Evolutionary conservation across 345 rosid species (phyloP), one percentile per base, ranked within the genome.

Genomic region (Arabis alpina): DNA sequence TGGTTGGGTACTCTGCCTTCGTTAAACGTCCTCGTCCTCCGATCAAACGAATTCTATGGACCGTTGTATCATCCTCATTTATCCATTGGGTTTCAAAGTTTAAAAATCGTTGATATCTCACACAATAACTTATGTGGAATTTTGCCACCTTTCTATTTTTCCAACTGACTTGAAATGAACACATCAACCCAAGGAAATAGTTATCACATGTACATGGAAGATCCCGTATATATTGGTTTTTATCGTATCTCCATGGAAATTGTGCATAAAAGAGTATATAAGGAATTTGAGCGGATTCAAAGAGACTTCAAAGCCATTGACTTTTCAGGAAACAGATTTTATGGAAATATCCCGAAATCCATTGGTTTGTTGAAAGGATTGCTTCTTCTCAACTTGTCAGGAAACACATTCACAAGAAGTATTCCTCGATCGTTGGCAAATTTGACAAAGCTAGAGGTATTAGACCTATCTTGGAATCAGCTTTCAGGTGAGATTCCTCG

Each of bases 41-140:
- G 86, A 8, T 62, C 78, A 2, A 84, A 86, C 54, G 5, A 24
- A 3, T 84, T 86, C 44, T 9, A 71, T 0, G 82, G 86, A 1
- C 2, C 2, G 4, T 61, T 86, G 45, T 50, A 25, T 13, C 72
- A 86, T 72, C 28, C 9, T 6, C 8, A 8, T 0, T 1, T 0
- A 15, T 2, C 23, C 1, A 7, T 13, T 10, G 27, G 42, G 3
- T 81, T 83, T 83, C 44, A 47, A 5, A 48, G 2, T 72, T 78
- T 82, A 59, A 83, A 75, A 10, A 70, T 86, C 45, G 62, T 83
- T 0, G 91, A 84, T 39, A 14, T 82, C 15, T 76, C 86, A 51
- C n/a, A 24, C 2, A 86, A 84, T 47, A 0, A 67, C 2, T 83
- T 83, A 10, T 27, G 0, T 8, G 72, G 62, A 51, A 23, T 37